phyloP scores from a whole-genome alignment of 1,284 basidiomycete species.

The Vanrija sp. region DNA sequence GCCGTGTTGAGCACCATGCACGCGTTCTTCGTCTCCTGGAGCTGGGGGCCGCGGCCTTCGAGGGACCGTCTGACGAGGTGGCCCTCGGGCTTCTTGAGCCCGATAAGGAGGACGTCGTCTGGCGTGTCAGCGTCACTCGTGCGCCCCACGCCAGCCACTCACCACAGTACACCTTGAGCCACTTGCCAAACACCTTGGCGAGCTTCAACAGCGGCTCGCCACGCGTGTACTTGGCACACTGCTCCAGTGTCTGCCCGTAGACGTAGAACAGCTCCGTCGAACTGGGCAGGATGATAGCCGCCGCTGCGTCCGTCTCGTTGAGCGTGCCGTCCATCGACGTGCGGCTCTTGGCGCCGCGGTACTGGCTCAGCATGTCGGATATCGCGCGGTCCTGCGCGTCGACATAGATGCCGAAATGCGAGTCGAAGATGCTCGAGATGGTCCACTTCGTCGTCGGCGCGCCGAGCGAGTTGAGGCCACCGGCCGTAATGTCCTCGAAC shows the following conservation, averaged over 20 bases:
- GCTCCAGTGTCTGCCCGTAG: conserved; percentile 90
- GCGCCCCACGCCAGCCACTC: conserved; percentile 23
- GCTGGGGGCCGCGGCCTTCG: conserved; percentile 66
- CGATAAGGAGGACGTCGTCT: conserved; percentile 76
- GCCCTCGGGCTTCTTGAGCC: conserved; percentile 59
- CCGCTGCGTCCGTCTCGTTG: conserved; percentile 53
- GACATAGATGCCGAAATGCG: conserved; percentile 87
- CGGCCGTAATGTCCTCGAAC: conserved; percentile 47
- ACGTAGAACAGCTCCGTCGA: conserved; percentile 97
- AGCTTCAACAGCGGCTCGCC: conserved; percentile 76
- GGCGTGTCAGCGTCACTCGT: conserved; percentile 35
- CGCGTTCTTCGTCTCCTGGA: conserved; percentile 69
- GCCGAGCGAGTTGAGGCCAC: conserved; percentile 18
- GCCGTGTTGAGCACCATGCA: conserved; percentile 92
- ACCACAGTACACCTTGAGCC: conserved; percentile 91
- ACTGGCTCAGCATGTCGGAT: conserved; percentile 59
- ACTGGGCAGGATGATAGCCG: conserved; percentile 74
- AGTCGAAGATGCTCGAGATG: conserved; percentile 83
- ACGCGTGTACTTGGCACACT: conserved; percentile 75
- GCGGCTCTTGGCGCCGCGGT: conserved; percentile 63
- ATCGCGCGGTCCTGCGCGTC: conserved; percentile 84
- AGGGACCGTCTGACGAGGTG: conserved; percentile 60
- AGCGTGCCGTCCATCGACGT: conserved; percentile 63
- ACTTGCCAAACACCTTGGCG: conserved; percentile 78
- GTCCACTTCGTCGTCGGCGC: conserved; percentile 50